Evolutionary conservation across 805 yeast genomes (phyloP).

Genomic region (Sugiyamaella mastotermitis): DNA sequence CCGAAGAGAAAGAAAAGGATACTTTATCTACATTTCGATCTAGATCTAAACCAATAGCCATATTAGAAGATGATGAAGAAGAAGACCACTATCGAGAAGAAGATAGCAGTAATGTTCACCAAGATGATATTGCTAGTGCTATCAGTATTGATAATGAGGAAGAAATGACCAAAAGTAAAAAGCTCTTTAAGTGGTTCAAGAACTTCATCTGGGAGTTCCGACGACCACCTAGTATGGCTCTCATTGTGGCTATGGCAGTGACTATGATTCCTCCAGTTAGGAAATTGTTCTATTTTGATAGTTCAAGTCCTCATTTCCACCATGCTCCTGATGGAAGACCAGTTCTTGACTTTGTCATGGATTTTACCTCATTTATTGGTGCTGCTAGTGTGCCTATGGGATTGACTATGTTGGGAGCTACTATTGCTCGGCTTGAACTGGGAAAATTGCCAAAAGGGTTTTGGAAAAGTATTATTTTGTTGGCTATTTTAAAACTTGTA

Average conservation of each 20-base stretch:
- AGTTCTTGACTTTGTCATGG: constrained; percentile 79
- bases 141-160: too few species aligned
- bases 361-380: constrained; percentile 72
- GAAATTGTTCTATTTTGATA: constrained; percentile 56
- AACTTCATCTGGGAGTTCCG: too few species aligned
- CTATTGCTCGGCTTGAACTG: constrained; percentile 69
- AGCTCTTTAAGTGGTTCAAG: too few species aligned
- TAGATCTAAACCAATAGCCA: too few species aligned
- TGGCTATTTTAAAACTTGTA: constrained; percentile 55
- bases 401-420: constrained; percentile 74
- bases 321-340: constrained; percentile 81
- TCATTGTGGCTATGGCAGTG: constrained; percentile 57
- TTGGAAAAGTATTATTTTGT: constrained; percentile 49
- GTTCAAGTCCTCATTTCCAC: constrained; percentile 31
- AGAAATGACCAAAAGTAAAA: background rate
- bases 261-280: constrained; percentile 86
- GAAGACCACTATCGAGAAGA: too few species aligned
- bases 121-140: too few species aligned
- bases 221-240: constrained; percentile 67
- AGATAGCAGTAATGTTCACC: too few species aligned
- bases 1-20: background rate
- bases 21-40: background rate
- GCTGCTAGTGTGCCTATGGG: constrained; percentile 89
- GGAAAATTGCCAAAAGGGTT: constrained; percentile 60
- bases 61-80: too few species aligned